Evolutionary conservation across 768 basidiomycete genomes (phyloP).

Genomic region (Collybiopsis luxurians): DNA sequence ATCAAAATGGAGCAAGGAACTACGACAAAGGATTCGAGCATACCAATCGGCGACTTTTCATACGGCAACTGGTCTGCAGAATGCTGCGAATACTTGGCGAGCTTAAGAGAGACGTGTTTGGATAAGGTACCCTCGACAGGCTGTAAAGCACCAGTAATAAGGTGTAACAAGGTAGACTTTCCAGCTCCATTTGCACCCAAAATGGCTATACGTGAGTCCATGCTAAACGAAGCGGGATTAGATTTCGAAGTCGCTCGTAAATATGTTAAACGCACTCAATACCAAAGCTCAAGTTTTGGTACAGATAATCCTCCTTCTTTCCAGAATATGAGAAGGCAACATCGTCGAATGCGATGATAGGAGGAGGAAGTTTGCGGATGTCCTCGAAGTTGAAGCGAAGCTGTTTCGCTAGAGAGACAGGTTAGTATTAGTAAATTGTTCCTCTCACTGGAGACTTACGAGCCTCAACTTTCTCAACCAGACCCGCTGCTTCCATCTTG

Average conservation of each 20-base stretch:
- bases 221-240: too few species aligned
- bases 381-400: slow-evolving; percentile 97
- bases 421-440: background rate
- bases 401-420: slow-evolving; percentile 36
- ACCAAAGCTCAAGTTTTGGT: slow-evolving; percentile 90
- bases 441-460: slow-evolving; percentile 13
- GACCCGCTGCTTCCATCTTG: slow-evolving; percentile 99
- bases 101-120: slow-evolving; percentile 86
- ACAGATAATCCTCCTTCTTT: slow-evolving; percentile 83
- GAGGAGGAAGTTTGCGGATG: slow-evolving; percentile 88
- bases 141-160: slow-evolving; percentile 81
- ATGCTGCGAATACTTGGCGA: slow-evolving; percentile 99
- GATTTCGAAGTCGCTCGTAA: too few species aligned
- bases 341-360: slow-evolving; percentile 93
- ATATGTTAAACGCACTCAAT: slow-evolving; percentile 94
- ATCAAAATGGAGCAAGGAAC: background rate
- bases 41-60: slow-evolving; percentile 62
- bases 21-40: background rate
- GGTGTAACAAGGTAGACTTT: slow-evolving; percentile 88
- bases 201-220: slow-evolving; percentile 94
- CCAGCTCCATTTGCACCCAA: slow-evolving; percentile 96
- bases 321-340: slow-evolving; percentile 97
- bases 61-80: slow-evolving; percentile 98
- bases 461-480: slow-evolving; percentile 87
- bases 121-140: slow-evolving; percentile 85